phyloP scores from a whole-genome alignment of 2,329 filamentous ascomycete species.

The Graphiopsis chlorocephala region DNA sequence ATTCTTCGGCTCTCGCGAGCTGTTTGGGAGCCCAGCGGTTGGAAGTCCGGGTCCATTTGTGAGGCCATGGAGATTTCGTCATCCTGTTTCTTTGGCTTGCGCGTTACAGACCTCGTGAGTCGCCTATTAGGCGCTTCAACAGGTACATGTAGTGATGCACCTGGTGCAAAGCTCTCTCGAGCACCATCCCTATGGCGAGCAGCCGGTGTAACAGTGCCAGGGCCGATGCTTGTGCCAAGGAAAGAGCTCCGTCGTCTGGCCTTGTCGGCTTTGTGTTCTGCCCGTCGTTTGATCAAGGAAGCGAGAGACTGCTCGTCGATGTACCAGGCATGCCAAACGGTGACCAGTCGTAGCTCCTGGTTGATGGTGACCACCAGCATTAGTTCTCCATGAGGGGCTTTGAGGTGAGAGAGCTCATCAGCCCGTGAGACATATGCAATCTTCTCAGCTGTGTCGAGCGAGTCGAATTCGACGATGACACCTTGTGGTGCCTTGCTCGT shows the following conservation, averaged over 20 bases:
- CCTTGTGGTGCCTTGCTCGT: constrained; percentile 21
- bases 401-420: constrained; percentile 54
- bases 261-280: constrained; percentile 40
- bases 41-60: constrained; percentile 49
- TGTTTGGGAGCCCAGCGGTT: constrained; percentile 45
- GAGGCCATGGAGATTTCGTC: constrained; percentile 50
- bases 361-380: constrained; percentile 80
- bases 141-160: constrained; percentile 35
- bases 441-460: constrained; percentile 75
- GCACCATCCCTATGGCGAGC: constrained; percentile 59
- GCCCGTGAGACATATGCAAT: constrained; percentile 76
- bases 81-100: constrained; percentile 31
- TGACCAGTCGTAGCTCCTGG: constrained; percentile 71
- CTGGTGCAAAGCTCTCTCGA: constrained; percentile 72
- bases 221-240: constrained; percentile 56
- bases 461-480: constrained; percentile 50
- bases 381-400: constrained; percentile 48
- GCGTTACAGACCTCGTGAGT: constrained; percentile 21
- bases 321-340: constrained; percentile 80
- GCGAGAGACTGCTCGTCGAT: constrained; percentile 61
- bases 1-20: constrained; percentile 68
- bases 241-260: constrained; percentile 65
- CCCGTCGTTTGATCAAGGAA: constrained; percentile 40
- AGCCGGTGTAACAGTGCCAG: constrained; percentile 73
- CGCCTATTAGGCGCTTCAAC: constrained; percentile 24